These are phyloP conservation scores for Colletotrichum tofieldiae DNA, from an alignment of 2,329 filamentous ascomycete species.

Conservation along the genomic window DNA sequence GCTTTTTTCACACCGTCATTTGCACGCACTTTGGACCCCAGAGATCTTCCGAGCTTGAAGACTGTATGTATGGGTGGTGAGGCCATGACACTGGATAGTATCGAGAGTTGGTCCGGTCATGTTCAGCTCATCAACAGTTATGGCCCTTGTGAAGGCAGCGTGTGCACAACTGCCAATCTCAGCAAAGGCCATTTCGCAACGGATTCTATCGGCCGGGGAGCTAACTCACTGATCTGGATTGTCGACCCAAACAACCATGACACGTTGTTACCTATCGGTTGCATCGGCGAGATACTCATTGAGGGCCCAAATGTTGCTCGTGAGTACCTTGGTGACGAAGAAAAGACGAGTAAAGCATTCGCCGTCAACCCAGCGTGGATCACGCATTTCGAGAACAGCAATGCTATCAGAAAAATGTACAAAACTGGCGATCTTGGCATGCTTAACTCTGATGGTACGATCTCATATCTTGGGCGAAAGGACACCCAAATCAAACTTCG, in stretches of 20 bases:
- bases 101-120: slow-evolving; percentile 18
- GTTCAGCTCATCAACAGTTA: slow-evolving; percentile 36
- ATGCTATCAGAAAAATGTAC: slow-evolving; percentile 22
- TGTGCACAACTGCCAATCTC: slow-evolving; percentile 35
- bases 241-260: slow-evolving; percentile 46
- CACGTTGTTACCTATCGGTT: slow-evolving; percentile 46
- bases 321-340: slow-evolving; percentile 40
- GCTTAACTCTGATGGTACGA: slow-evolving; percentile 23
- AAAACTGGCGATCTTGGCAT: slow-evolving; percentile 42
- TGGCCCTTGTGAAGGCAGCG: slow-evolving; percentile 35
- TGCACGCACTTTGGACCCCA: slow-evolving; percentile 27
- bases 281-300: slow-evolving; percentile 49
- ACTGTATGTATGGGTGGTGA: slow-evolving; percentile 36
- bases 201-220: slow-evolving; percentile 28
- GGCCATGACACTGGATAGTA: slow-evolving; percentile 26
- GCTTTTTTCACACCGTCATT: slow-evolving; percentile 38
- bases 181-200: neutral
- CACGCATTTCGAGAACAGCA: neutral
- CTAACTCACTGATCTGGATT: slow-evolving; percentile 46
- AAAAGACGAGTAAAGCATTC: slow-evolving; percentile 16
- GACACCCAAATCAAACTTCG: slow-evolving; percentile 53
- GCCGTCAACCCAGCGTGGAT: slow-evolving; percentile 27
- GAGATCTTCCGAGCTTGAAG: slow-evolving; percentile 18
- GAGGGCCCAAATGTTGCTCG: slow-evolving; percentile 48
- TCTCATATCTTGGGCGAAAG: slow-evolving; percentile 46